Evolutionary conservation across 768 basidiomycete genomes (phyloP).

Genomic region (Amanita pseudoporphyria): DNA sequence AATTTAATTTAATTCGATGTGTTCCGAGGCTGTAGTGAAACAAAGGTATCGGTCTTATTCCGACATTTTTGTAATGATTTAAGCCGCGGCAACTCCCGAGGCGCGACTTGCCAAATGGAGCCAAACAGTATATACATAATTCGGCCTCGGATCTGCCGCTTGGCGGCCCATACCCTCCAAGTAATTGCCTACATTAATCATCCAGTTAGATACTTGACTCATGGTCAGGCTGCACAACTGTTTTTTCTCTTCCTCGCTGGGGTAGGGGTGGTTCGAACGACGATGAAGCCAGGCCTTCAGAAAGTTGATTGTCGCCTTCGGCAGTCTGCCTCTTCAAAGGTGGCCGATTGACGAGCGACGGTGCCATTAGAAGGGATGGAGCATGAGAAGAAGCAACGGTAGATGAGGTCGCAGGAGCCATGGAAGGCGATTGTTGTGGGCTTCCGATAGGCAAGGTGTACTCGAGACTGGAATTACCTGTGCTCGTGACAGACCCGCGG

Average conservation of each 20-base stretch:
- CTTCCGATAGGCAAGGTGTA: slow-evolving; percentile 39
- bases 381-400: slow-evolving; percentile 40
- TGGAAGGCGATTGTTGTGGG: slow-evolving; percentile 32
- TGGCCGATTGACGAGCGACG: slow-evolving; percentile 64
- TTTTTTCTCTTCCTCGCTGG: slow-evolving; percentile 86
- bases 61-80: no score
- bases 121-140: no score
- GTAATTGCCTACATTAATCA: slow-evolving; percentile 61
- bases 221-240: slow-evolving; percentile 80
- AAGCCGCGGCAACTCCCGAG: no score
- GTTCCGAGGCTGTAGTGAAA: no score
- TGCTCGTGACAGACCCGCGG: slow-evolving; percentile 43
- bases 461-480: slow-evolving; percentile 40
- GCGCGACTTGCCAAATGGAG: no score
- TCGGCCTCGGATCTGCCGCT: no score
- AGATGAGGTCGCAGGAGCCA: slow-evolving; percentile 35
- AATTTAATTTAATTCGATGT: no score
- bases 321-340: slow-evolving; percentile 78
- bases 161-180: no score
- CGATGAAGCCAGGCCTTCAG: slow-evolving; percentile 84
- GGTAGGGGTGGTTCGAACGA: slow-evolving; percentile 85
- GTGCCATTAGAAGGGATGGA: slow-evolving; percentile 39
- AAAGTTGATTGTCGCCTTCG: slow-evolving; percentile 85
- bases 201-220: slow-evolving; percentile 89
- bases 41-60: no score